Conservation (phyloP, 805 yeast species). For the Kuraishia cidri region DNA sequence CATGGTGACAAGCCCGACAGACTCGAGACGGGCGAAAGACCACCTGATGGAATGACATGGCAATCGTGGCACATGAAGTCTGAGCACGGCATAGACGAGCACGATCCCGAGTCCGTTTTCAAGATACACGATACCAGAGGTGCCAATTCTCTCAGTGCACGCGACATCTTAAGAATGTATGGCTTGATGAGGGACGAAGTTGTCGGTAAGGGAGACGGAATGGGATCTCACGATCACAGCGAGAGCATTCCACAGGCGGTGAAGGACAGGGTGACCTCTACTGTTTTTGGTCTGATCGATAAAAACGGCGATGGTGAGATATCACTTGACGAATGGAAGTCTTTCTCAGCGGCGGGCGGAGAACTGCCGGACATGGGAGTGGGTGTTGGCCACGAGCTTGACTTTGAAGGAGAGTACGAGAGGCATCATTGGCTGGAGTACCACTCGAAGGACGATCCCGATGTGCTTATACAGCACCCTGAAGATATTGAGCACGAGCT, state of each 20-base stretch:
- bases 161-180: constrained; percentile 72
- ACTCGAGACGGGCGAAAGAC: constrained; percentile 3
- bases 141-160: constrained; percentile 42
- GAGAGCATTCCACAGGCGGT: constrained; percentile 48
- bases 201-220: constrained; percentile 85
- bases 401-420: constrained; percentile 89
- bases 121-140: constrained; percentile 64
- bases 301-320: constrained; percentile 57
- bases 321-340: constrained; percentile 60
- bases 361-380: constrained; percentile 86
- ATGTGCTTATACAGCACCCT: constrained; percentile 68
- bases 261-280: constrained; percentile 42
- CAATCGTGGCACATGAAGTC: constrained; percentile 85
- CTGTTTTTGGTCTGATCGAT: constrained; percentile 56
- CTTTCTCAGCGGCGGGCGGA: constrained; percentile 52
- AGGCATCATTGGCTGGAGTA: constrained; percentile 89
- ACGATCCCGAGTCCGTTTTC: constrained; percentile 72
- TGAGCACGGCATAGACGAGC: constrained; percentile 74
- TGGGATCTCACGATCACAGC: constrained; percentile 69
- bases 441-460: constrained; percentile 75
- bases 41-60: constrained; percentile 47
- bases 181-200: constrained; percentile 67
- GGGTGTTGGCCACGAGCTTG: constrained; percentile 93
- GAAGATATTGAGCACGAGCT: constrained; percentile 88
- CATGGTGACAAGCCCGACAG: too few relatives aligned